These are phyloP conservation scores for Penicillium crustosum DNA, from an alignment of 2,329 filamentous ascomycete genomes.

Conservation along the genomic window DNA sequence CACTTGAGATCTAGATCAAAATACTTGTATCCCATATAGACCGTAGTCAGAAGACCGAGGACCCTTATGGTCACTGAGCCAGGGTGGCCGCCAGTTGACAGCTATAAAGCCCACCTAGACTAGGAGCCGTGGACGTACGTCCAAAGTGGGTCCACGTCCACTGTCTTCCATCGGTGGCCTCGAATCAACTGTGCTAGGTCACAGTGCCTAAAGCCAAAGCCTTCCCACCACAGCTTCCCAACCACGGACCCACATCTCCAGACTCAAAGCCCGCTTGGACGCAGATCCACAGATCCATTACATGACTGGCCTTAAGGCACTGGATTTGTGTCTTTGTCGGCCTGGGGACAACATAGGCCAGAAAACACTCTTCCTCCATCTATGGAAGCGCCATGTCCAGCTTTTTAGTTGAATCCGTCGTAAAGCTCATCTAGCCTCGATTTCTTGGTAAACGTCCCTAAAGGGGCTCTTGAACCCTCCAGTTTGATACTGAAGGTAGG, in stretches of 20 bases:
- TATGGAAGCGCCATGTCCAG: no score
- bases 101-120: constrained; percentile 6
- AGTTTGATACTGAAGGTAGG: no score
- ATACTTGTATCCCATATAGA: background rate
- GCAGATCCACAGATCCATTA: no score
- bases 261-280: background rate
- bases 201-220: background rate
- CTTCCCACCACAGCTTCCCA: background rate
- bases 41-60: constrained; percentile 4
- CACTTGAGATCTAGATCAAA: background rate
- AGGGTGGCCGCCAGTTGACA: constrained; percentile 9
- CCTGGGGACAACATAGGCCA: no score
- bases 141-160: constrained; percentile 5
- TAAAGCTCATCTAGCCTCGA: no score
- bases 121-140: constrained; percentile 10
- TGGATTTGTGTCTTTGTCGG: no score
- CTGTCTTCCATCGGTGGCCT: background rate
- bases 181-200: background rate
- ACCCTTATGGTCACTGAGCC: constrained; percentile 4
- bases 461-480: no score
- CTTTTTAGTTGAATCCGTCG: no score
- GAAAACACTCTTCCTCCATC: no score
- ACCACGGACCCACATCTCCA: background rate
- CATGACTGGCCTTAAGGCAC: no score
- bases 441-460: no score